Base-by-base conservation (phyloP, 192 early-diverging fungal species). In the Podila horticola region DNA sequence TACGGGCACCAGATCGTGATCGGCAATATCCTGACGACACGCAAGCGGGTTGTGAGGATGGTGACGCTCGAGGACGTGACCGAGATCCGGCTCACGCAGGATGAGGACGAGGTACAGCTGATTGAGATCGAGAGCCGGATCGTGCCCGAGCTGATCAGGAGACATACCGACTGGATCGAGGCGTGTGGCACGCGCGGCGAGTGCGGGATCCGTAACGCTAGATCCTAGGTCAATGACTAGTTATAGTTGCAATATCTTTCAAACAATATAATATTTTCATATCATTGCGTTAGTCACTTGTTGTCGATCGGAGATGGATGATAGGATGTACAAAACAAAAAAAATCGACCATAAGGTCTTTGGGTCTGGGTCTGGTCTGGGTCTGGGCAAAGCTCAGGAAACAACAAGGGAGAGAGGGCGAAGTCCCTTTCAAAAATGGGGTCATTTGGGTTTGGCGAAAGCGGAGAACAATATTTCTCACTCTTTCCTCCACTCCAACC, bases 1-100 rank as follows among this genome's bases (percentile, higher is more conserved):
- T 99, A 99, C 82, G 94, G 95, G 20, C 98, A 99, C 82, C 97
- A 99, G 82, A 89, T 97, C 26, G 98, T 99, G 31, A 95, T 99
- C 85, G 97, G 93, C 62, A 99, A 99, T 70, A 89, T 99, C 79
- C 82, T 99, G 11, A 77, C 83, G 36, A 98, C 95, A 2, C 88
- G 98, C 38, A 99, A 99, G 86, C 82, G 86, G 31, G 88, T 91
- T 24, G 97, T 99, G 17, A 91, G 86, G 62, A 52, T 95, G 58
- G 88, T 91, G 55, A 90, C 90, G 4, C 28, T 74, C 10, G 76
- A 85, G 13, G 79, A 73, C 8, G 85, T 89, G 66, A 58, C 67
- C 9, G 82, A 86, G 20, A 62, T 94, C 34, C 72, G 71, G n/a
- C 50, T 94, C 34, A 74, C 88, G 10, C 69, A 82, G 8, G 84